Percentiles rank a stretch among this genome's conserved stretches.
phyloP scores from a whole-genome alignment of 768 basidiomycete genomes.

The Serendipita sp. region DNA sequence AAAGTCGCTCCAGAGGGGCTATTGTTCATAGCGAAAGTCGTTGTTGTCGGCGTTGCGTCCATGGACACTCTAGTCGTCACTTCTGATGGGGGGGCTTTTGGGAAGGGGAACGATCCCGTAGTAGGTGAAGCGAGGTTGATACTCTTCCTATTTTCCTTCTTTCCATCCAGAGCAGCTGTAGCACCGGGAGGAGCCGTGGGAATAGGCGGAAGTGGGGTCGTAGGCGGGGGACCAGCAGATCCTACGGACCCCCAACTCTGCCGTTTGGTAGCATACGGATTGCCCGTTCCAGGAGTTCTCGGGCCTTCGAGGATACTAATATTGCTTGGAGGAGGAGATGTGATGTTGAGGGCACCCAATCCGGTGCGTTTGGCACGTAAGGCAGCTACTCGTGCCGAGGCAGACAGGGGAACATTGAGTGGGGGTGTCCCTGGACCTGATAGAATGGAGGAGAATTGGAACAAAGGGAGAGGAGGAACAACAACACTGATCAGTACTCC shows the following conservation, averaged over 20 bases:
- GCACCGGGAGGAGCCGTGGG: neutral
- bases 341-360: neutral
- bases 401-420: conserved; percentile 1
- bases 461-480: neutral
- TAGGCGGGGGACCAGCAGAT: neutral
- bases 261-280: neutral
- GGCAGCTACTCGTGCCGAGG: neutral
- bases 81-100: neutral
- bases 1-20: neutral
- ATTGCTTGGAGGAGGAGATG: neutral
- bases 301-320: neutral
- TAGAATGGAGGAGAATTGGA: neutral
- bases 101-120: neutral
- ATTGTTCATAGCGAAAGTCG: neutral
- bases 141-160: neutral
- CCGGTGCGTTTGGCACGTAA: conserved; percentile 1
- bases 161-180: neutral
- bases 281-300: neutral
- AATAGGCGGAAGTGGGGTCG: neutral
- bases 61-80: neutral
- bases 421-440: conserved; percentile 3
- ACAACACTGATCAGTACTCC: neutral
- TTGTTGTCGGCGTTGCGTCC: neutral
- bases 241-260: neutral
- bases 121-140: neutral